Base-by-base conservation (phyloP, 139 green algal species). In the Chlorella vulgaris region DNA sequence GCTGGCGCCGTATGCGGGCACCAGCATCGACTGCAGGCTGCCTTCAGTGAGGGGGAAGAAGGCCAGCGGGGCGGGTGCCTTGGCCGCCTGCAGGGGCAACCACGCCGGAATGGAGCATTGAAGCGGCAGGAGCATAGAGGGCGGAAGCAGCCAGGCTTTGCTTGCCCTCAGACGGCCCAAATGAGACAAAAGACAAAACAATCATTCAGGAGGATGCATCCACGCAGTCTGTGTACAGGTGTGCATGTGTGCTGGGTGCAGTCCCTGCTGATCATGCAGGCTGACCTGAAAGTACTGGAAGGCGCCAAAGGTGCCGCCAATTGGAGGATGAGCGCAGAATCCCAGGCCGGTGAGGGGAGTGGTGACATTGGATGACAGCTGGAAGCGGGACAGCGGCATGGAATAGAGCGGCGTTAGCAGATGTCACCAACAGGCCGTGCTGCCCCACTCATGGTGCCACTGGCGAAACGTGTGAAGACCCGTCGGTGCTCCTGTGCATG, bases 31-130 rank as follows among this genome's bases (percentile, higher is more conserved):
- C 39, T 51, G 38, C 31, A 80, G 40, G 3, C 4, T 29, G 60
- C 40, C 53, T 33, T 6, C 76, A 13, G 77, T 83, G 36, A 88
- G 77, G 0, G 83, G 83, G 69, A 83, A 88, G 43, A 83, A 73
- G 47, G 78, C 68, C 40, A 81, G 35, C 4, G 83, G 83, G 2
- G 26, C 6, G 15, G 73, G 81, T 4, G 60, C 31, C 1, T 24
- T 10, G 13, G 15, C 69, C 2, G 26, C 26, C 43, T 80, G 36
- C n/a, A 73, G n/a, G 65, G 33, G 21, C 15, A 67, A 21, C 22
- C 15, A 67, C 21, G 58, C 58, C 21, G 22, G 22, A 22, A 67
- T 10, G 15, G 47, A 58, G 10, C 47, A 58, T 58, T 10, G 13
- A 58, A 58, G 47, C 47, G 47, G 15, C 13, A 24, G 47, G 47